A percentile compares a stretch with the other conserved stretches of the same genome.
Evolutionary conservation across 345 rosid species (phyloP).

Genomic region (Isatis tinctoria): DNA sequence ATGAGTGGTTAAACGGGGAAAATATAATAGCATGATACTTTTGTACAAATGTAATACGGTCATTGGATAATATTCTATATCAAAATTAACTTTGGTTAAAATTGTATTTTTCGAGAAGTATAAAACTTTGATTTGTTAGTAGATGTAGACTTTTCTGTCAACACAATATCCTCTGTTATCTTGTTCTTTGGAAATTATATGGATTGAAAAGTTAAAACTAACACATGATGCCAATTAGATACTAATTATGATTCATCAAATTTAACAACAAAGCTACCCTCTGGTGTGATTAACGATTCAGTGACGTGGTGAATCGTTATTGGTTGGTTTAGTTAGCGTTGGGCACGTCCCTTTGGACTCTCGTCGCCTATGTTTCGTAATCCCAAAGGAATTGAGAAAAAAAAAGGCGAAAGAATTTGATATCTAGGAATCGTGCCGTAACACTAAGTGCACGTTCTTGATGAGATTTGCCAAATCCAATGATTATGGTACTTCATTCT

Average conservation of each 20-base stretch:
- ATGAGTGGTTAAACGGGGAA: no score
- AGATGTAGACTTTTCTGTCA: background rate
- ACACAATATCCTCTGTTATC: background rate
- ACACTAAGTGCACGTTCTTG: slow-evolving; percentile 24
- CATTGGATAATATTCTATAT: no score
- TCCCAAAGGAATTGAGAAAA: background rate
- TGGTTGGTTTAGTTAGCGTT: slow-evolving; percentile 14
- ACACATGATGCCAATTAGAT: background rate
- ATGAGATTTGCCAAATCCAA: slow-evolving; percentile 11
- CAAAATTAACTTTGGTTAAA: no score
- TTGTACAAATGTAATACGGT: no score
- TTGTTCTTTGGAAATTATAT: background rate
- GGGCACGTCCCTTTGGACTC: slow-evolving; percentile 26
- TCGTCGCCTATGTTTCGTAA: slow-evolving; percentile 10
- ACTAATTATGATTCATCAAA: background rate
- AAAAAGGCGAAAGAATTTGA: background rate
- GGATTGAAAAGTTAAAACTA: background rate
- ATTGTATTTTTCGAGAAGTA: background rate
- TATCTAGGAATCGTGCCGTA: slow-evolving; percentile 9
- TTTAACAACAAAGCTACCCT: slow-evolving; percentile 13
- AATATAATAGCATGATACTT: no score
- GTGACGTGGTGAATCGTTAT: slow-evolving; percentile 5
- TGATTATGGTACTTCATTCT: background rate
- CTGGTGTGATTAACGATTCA: slow-evolving; percentile 25
- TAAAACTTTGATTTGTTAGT: background rate